A percentile compares a stretch with the other conserved stretches of the same genome.
Evolutionary conservation across 495 filamentous ascomycete genomes (phyloP).

Genomic region (Neurospora sp.): DNA sequence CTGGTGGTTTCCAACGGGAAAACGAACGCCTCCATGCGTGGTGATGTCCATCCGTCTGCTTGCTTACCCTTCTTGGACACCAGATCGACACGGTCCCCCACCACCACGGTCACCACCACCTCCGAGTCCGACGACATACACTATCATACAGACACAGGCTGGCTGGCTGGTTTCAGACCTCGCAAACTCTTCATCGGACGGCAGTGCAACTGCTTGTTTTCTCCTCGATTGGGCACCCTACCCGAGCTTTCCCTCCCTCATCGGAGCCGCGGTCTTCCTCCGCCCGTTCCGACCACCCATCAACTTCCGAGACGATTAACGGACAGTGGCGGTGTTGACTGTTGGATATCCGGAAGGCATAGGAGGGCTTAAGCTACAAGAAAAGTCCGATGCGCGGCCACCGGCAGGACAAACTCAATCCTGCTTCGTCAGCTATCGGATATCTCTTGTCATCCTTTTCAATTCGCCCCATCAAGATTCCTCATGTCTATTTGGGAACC

Average conservation of each 20-base stretch:
- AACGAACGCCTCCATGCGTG: not conserved
- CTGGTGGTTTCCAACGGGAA: not conserved
- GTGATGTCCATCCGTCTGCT: not conserved
- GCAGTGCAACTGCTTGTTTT: not conserved
- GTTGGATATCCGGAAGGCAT: not conserved
- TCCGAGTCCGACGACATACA: not conserved
- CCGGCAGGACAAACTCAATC: not conserved
- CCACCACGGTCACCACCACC: not conserved
- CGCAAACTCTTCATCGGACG: not conserved
- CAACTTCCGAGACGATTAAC: not conserved
- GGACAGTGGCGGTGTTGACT: not conserved
- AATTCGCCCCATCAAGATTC: not conserved
- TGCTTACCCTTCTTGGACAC: not conserved
- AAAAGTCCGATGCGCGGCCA: not conserved
- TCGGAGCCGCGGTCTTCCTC: not conserved
- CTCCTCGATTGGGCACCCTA: not conserved
- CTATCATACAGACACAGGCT: not conserved
- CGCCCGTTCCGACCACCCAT: not conserved
- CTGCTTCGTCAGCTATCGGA: not conserved
- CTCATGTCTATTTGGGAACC: not conserved
- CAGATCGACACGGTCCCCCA: not conserved
- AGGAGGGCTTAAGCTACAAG: not conserved
- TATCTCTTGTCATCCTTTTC: not conserved
- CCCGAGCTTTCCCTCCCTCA: not conserved
- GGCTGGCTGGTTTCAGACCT: not conserved